Evolutionary conservation across 257 asterid species (phyloP), one percentile per base, ranked within the genome.

Genomic region (Voacanga thouarsii): DNA sequence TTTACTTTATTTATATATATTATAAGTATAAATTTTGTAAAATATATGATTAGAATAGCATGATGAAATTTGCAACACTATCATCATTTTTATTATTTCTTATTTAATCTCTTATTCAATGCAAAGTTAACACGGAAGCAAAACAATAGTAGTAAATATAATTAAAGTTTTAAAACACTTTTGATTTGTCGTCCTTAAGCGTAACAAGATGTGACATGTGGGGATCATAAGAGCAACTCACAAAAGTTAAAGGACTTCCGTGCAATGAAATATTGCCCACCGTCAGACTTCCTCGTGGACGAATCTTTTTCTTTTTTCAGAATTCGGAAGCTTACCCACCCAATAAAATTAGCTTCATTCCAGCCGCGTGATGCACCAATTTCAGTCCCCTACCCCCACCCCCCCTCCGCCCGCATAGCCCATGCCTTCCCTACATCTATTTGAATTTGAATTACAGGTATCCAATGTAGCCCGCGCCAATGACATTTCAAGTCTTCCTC

Each of bases 401-500:
- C n/a, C n/a, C n/a, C n/a, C n/a, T n/a, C n/a, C n/a, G n/a, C n/a
- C n/a, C n/a, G n/a, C n/a, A n/a, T n/a, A n/a, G n/a, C n/a, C n/a
- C n/a, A n/a, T n/a, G n/a, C n/a, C n/a, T n/a, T 23, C 56, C 23
- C 53, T 3, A 53, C 4, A 15, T 19, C 24, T 21, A 53, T 69
- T 67, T 77, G 80, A 77, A 77, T 77, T 77, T 77, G 80, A 77
- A 77, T 68, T 24, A n/a, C 75, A 69, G 65, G 68, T 55, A 68
- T 41, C 76, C 68, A 39, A 39, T 43, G 44, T 28, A 0, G 56
- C 43, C 44, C 18, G 75, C 75, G 80, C 75, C 74, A 55, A 53
- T 10, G 5, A 18, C 14, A 0, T 26, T 2, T 18, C 24, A 3
- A 55, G 21, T 51, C 4, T 5, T 47, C 51, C 21, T 16, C 3